phyloP scores from a whole-genome alignment of 2,329 filamentous ascomycete genomes.

The Fusarium sp. region DNA sequence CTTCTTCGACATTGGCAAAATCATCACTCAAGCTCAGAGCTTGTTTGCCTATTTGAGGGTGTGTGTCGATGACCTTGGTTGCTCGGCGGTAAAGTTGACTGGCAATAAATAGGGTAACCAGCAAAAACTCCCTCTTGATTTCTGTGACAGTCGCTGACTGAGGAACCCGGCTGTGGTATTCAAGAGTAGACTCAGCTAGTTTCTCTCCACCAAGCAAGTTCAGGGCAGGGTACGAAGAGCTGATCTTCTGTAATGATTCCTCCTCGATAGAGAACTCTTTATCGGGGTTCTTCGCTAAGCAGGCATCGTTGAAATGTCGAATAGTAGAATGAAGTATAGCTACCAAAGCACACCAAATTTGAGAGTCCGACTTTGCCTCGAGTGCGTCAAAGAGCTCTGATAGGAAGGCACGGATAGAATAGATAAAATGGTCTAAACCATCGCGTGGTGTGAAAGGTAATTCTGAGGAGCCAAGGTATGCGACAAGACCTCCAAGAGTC shows the following conservation, averaged over 20 bases:
- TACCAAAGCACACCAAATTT: conserved; percentile 55
- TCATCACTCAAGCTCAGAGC: conserved; percentile 51
- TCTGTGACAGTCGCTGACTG: conserved; percentile 44
- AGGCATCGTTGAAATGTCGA: conserved; percentile 59
- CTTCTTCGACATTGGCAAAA: conserved; percentile 46
- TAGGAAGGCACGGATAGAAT: conserved; percentile 53
- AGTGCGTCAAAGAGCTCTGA: conserved; percentile 54
- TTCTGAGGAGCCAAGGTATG: conserved; percentile 63
- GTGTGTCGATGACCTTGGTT: conserved; percentile 48
- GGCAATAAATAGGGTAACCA: conserved; percentile 54
- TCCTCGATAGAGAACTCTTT: conserved; percentile 34
- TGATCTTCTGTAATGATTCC: conserved; percentile 43
- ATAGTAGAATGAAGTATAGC: conserved; percentile 53
- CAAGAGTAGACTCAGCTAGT: neutral
- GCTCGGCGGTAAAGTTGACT: conserved; percentile 58
- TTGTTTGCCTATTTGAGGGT: conserved; percentile 31
- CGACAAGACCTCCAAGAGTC: conserved; percentile 58
- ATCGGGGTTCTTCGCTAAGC: conserved; percentile 43
- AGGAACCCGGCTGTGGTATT: conserved; percentile 4
- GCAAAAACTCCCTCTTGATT: conserved; percentile 54
- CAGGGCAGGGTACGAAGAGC: conserved; percentile 49
- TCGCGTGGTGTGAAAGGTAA: conserved; percentile 45
- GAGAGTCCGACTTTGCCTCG: conserved; percentile 48
- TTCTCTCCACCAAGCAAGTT: conserved; percentile 31
- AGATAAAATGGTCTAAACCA: conserved; percentile 57